Conservation (phyloP, 179 eudicot species). For the Camellia oleifera region DNA sequence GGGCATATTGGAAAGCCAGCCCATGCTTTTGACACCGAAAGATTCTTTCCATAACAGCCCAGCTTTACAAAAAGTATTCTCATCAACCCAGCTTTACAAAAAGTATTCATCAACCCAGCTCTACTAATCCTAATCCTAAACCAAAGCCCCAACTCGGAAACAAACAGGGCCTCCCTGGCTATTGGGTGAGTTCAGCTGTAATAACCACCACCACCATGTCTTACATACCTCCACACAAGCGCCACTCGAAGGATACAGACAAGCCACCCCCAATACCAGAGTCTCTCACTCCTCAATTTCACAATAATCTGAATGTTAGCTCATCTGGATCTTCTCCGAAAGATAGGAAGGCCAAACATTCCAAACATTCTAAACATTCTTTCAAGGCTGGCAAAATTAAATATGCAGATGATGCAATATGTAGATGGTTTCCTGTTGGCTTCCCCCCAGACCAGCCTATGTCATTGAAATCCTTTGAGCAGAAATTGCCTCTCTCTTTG, state of each 20-base stretch:
- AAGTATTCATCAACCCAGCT: no score
- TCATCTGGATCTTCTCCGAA: not conserved
- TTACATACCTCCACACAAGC: conserved; percentile 24
- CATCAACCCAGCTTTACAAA: no score
- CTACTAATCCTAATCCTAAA: no score
- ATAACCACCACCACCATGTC: not conserved
- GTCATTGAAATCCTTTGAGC: not conserved
- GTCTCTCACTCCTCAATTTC: conserved; percentile 11
- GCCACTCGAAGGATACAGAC: conserved; percentile 14
- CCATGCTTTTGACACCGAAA: no score
- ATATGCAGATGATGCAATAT: conserved; percentile 7
- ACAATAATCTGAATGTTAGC: conserved; percentile 1
- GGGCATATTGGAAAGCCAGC: no score
- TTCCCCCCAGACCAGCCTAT: conserved; percentile 11
- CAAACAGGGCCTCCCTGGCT: no score
- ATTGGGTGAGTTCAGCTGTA: not conserved
- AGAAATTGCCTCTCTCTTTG: conserved; percentile 13
- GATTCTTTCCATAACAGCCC: no score
- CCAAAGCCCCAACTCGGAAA: no score
- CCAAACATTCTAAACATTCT: not conserved
- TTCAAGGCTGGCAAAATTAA: not conserved
- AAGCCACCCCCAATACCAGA: conserved; percentile 16
- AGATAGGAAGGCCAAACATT: conserved; percentile 2
- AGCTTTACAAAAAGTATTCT: no score
- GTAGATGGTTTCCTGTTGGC: conserved; percentile 19